Percentiles rank a stretch among this genome's conserved stretches.
Evolutionary conservation across 305 asterid species (phyloP).

Genomic region (Solanum hybrid): DNA sequence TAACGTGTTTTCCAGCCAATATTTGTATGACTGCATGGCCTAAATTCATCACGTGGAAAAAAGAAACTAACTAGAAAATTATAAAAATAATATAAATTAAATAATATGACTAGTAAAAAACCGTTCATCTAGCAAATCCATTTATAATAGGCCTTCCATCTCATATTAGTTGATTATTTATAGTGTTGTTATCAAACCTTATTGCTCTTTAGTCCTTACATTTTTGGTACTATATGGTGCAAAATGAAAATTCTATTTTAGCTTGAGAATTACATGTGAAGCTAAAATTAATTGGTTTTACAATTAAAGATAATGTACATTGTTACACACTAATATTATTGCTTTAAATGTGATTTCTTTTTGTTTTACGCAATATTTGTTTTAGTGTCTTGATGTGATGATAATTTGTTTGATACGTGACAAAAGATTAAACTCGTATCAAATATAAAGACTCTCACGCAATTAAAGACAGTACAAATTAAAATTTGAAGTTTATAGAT

Average conservation of each 20-base stretch:
- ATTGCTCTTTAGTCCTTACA: neutral
- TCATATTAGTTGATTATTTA: neutral
- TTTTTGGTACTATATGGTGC: neutral
- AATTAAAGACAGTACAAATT: neutral
- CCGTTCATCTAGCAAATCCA: neutral
- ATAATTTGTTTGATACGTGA: neutral
- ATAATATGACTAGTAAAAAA: neutral
- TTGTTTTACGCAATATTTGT: neutral
- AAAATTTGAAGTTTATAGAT: neutral
- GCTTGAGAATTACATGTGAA: neutral
- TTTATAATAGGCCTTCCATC: accelerated
- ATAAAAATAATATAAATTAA: neutral
- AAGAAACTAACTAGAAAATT: neutral
- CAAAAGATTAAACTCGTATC: neutral
- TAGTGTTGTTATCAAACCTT: neutral
- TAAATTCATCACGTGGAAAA: neutral
- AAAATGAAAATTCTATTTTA: neutral
- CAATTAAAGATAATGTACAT: neutral
- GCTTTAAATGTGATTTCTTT: neutral
- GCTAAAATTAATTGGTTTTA: neutral
- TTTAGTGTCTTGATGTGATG: neutral
- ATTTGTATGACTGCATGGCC: neutral
- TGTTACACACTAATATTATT: neutral
- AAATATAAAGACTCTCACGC: neutral
- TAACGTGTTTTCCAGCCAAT: neutral